phyloP scores from a whole-genome alignment of 139 green algal species.

The Picochlorum costavermella region DNA sequence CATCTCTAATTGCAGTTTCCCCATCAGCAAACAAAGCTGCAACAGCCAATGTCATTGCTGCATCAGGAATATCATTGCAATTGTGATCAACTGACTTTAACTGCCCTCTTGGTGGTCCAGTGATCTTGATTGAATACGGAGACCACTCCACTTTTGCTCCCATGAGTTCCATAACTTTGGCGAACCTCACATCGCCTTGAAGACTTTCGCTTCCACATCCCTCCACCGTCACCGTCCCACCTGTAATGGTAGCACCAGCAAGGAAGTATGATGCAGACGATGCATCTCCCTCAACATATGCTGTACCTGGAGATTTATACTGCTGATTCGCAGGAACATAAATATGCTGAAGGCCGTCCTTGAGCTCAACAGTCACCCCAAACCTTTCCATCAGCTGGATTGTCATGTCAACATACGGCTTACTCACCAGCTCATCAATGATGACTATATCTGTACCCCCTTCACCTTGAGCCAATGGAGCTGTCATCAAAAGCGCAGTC shows the following conservation, averaged over 20 bases:
- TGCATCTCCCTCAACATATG: slow-evolving; percentile 95
- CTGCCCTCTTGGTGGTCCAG: slow-evolving; percentile 40
- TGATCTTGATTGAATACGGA: slow-evolving; percentile 88
- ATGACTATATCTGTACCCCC: slow-evolving; percentile 70
- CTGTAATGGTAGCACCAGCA: slow-evolving; percentile 87
- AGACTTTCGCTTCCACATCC: slow-evolving; percentile 88
- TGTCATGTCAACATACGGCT: slow-evolving; percentile 99
- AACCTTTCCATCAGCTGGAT: slow-evolving; percentile 95
- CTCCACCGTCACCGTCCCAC: slow-evolving; percentile 80
- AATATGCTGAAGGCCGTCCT: slow-evolving; percentile 76
- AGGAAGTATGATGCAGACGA: slow-evolving; percentile 95
- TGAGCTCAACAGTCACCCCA: slow-evolving; percentile 62
- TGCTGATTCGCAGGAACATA: slow-evolving; percentile 52
- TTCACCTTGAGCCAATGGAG: slow-evolving; percentile 68
- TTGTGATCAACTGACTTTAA: slow-evolving; percentile 91
- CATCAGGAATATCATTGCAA: slow-evolving; percentile 98
- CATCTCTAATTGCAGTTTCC: slow-evolving; percentile 78
- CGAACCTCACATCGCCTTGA: slow-evolving; percentile 92
- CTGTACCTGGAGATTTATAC: slow-evolving; percentile 82
- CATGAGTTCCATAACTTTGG: slow-evolving; percentile 94
- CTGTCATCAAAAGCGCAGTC: slow-evolving; percentile 94
- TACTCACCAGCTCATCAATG: slow-evolving; percentile 83
- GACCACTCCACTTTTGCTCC: slow-evolving; percentile 85
- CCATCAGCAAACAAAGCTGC: slow-evolving; percentile 88
- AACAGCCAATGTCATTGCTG: slow-evolving; percentile 97